Evolutionary conservation across 148 eudicot genomes (phyloP), one percentile per base, ranked within the genome.

Genomic region (Dianthus caryophyllus): DNA sequence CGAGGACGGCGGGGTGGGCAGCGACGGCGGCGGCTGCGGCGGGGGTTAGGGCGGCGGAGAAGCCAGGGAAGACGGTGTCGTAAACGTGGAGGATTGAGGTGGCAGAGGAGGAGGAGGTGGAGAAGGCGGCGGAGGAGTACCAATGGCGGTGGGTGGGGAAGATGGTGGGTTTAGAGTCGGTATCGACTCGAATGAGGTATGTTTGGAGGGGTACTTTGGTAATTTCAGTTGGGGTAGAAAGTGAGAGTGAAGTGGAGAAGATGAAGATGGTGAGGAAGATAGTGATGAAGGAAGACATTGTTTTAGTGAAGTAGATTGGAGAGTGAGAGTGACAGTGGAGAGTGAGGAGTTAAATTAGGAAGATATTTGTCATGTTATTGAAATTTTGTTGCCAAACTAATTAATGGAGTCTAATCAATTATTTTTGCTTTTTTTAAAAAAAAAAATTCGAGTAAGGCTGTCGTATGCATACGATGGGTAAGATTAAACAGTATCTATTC

Each of bases 41-140:
- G 0, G 86, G 67, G 20, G 89, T 77, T 3, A 94, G 30, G 0
- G 79, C 49, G 29, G 99, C 97, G 53, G 99, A 94, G 80, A 94
- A 94, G 64, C 99, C 99, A 15, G 69, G 81, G 80, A 94, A 94
- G 22, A 90, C 99, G 74, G 90, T 83, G 83, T 84, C 78, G 79
- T 94, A 94, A 0, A 75, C 76, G 82, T 94, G 99, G 68, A 94
- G 88, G 77, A 94, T 80, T 38, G 41, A 79, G 46, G n/a, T n/a
- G n/a, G n/a, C n/a, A n/a, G 47, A 52, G 17, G 73, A 11, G 0
- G 85, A 70, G 3, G 81, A 20, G 58, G 82, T 43, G 77, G 82
- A 43, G 76, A 90, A 78, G 24, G 80, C 85, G 51, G 98, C 69
- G 24, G 84, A 59, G 24, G 83, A 59, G 92, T 93, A 93, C 97